Conservation (phyloP, 495 filamentous ascomycete species). For the Neurospora sp. region DNA sequence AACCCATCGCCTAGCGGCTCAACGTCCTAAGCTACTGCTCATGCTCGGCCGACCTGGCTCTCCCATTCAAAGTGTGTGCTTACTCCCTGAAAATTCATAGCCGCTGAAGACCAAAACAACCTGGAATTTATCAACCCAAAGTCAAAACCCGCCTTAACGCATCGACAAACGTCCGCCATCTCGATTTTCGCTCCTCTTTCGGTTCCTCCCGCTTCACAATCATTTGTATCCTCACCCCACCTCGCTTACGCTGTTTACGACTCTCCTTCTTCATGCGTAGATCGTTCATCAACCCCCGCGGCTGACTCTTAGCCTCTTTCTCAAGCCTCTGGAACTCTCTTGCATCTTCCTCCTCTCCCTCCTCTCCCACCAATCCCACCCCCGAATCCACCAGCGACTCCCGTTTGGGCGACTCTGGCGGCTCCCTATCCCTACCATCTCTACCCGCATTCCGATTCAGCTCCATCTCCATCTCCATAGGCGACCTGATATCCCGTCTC, state of each 20-base stretch:
- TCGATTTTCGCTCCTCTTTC: background rate
- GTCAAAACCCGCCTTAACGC: background rate
- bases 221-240: background rate
- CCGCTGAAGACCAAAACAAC: no score
- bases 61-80: no score
- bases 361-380: background rate
- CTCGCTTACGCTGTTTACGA: background rate
- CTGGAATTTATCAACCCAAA: background rate
- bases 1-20: no score
- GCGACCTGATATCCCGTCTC: background rate
- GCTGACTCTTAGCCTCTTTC: background rate
- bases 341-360: background rate
- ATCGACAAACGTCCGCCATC: background rate
- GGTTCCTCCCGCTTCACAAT: background rate
- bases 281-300: background rate
- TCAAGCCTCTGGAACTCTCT: accelerated
- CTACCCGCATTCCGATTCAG: accelerated
- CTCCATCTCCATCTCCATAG: background rate
- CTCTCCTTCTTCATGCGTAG: background rate
- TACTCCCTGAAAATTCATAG: no score
- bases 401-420: background rate
- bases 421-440: background rate
- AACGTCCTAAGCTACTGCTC: no score
- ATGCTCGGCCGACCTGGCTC: no score
- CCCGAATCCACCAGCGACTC: background rate